Conservation (phyloP, 2,329 filamentous ascomycete genomes). For the Rosellinia necatrix region DNA sequence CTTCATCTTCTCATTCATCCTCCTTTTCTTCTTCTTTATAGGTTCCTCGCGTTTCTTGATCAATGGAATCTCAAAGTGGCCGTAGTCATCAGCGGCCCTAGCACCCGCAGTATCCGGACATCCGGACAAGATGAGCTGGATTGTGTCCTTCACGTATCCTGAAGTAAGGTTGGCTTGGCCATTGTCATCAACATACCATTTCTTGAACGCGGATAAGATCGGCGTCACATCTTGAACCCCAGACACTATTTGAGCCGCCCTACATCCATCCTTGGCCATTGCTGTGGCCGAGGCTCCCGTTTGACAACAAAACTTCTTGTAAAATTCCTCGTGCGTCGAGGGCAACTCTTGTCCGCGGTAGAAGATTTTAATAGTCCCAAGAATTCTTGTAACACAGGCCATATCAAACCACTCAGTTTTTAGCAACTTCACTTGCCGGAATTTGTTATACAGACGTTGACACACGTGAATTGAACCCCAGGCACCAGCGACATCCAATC, state of each 20-base stretch:
- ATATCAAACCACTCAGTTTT: constrained; percentile 46
- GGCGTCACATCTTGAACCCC: constrained; percentile 37
- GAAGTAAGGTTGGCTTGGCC: constrained; percentile 39
- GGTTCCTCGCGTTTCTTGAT: constrained; percentile 22
- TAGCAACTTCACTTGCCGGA: constrained; percentile 39
- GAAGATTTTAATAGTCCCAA: constrained; percentile 41
- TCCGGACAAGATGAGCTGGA: constrained; percentile 40
- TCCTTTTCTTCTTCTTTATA: constrained; percentile 17
- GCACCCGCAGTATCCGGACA: constrained; percentile 30
- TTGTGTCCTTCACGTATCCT: constrained; percentile 44
- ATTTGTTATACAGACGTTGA: constrained; percentile 50
- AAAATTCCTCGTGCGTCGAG: constrained; percentile 38
- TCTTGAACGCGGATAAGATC: constrained; percentile 45
- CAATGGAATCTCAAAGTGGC: constrained; percentile 28
- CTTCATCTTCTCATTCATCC: no score
- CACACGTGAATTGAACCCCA: constrained; percentile 47
- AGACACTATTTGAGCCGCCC: constrained; percentile 16
- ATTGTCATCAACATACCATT: constrained; percentile 38
- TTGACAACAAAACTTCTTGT: constrained; percentile 45
- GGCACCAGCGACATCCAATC: constrained; percentile 42
- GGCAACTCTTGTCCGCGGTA: constrained; percentile 45
- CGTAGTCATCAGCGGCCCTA: constrained; percentile 17
- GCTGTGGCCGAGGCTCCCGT: constrained; percentile 43
- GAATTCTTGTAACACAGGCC: constrained; percentile 39
- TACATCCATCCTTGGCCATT: constrained; percentile 35